Evolutionary conservation across 2,329 filamentous ascomycete species (phyloP), one percentile per base, ranked within the genome.

Genomic region (Xylaria sp.): DNA sequence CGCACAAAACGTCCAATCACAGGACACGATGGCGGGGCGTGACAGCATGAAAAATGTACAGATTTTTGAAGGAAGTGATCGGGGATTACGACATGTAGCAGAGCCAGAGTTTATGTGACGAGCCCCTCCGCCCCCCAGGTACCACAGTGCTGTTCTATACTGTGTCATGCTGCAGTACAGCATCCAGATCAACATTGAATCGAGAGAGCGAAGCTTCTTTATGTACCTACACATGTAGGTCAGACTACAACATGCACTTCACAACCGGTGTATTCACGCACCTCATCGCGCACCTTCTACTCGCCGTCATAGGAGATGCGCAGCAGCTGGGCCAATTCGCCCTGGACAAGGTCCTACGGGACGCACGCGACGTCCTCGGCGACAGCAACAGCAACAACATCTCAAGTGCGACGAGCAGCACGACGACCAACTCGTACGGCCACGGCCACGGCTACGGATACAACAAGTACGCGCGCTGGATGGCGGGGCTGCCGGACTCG

Each of bases 351-450:
- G 77, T 84, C 12, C 78, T 85, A 2, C 44, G 70, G 13, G 80
- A 83, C 73, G 82, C 82, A 18, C 75, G 79, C 1, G 82, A 83
- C 13, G 79, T 85, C 23, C 83, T 85, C 71, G 84, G 84, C 13
- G 18, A 55, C 8, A 4, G 9, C 3, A 12, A 31, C 28, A 18
- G 6, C 15, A n/a, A 46, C 5, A 46, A 7, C 13, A 7, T n/a
- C 18, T 46, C 41, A 13, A 44, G 13, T 13, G 41, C 67, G 9
- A 46, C 67, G 9, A 46, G 57, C 15, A n/a, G 50, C n/a, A 70
- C 65, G 1, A 20, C 28, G 5, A 66, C 70, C 0, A 46, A 46
- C 15, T 65, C 58, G 0, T 65, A 62, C 44, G 56, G 57, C 1
- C 39, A 68, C 51, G 56, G 56, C 4, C 56, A 58, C 23, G 56